Conservation (phyloP, 164 flowering plant genomes). For the Chloranthus sessilifolius region DNA sequence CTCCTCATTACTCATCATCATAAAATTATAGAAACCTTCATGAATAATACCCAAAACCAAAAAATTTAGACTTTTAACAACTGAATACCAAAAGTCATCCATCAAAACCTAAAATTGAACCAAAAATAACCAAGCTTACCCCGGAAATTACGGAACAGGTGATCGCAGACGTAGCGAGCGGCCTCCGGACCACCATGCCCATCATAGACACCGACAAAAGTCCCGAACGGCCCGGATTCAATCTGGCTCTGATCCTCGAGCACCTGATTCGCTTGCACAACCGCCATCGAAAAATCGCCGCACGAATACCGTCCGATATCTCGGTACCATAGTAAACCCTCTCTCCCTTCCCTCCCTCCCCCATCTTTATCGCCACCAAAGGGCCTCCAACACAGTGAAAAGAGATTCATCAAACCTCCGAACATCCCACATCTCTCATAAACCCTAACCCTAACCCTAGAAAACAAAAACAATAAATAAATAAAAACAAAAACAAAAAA, state of each 20-base stretch:
- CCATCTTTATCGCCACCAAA: conserved; percentile 20
- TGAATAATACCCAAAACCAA: too few species aligned
- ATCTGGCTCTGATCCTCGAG: conserved; percentile 79
- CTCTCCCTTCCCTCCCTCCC: conserved; percentile 33
- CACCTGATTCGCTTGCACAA: conserved; percentile 64
- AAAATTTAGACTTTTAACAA: too few species aligned
- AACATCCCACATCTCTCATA: conserved; percentile 74
- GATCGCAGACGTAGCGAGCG: conserved; percentile 56
- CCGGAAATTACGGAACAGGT: conserved; percentile 52
- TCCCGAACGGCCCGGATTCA: conserved; percentile 61
- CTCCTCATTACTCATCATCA: too few species aligned
- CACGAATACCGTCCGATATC: conserved; percentile 38
- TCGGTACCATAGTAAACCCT: conserved; percentile 49
- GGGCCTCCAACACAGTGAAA: conserved; percentile 55
- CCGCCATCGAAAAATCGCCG: conserved; percentile 73
- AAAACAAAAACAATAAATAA: not conserved
- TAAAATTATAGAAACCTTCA: too few species aligned
- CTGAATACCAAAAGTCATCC: too few species aligned
- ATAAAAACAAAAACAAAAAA: not conserved
- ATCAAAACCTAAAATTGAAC: not conserved
- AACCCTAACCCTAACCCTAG: conserved; percentile 16
- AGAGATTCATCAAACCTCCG: conserved; percentile 51
- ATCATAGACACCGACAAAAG: conserved; percentile 76
- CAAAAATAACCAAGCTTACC: conserved; percentile 24
- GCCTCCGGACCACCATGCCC: conserved; percentile 77